Conservation (phyloP, 257 asterid genomes). For the Nicotiana attenuata region DNA sequence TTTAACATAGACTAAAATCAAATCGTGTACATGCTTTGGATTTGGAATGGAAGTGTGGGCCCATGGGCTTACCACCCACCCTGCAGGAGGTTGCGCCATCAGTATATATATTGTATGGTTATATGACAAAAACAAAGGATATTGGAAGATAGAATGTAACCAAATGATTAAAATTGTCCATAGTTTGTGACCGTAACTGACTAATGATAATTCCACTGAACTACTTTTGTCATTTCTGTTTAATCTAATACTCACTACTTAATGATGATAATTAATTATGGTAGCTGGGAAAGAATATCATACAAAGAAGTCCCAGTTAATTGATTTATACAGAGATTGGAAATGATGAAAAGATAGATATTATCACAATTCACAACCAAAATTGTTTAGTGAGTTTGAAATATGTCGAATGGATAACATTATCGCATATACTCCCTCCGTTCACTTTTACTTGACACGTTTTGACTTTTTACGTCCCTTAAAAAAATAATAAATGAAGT, state of each 20-base stretch:
- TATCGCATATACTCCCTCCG: no score
- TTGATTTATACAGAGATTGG: not conserved
- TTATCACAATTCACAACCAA: no score
- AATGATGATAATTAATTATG: not conserved
- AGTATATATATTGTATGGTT: slow-evolving; percentile 42
- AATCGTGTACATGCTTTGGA: not conserved
- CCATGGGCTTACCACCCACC: slow-evolving; percentile 28
- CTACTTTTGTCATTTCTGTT: slow-evolving; percentile 3
- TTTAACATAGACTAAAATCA: not conserved
- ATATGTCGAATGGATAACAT: no score
- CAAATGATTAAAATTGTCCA: not conserved
- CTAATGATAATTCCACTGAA: not conserved
- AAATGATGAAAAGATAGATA: not conserved
- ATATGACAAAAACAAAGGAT: not conserved
- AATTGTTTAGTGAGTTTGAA: no score
- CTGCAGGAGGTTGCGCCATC: slow-evolving; percentile 37
- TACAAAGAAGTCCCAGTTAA: not conserved
- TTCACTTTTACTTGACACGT: no score
- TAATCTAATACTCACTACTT: not conserved
- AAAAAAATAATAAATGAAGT: no score
- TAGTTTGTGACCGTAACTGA: not conserved
- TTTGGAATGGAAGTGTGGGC: not conserved
- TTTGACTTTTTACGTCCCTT: no score
- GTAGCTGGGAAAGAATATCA: not conserved
- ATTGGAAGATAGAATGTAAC: not conserved